These are phyloP conservation scores for Corinectria fuckeliana DNA, from an alignment of 2,329 filamentous ascomycete species.

Conservation along the genomic window DNA sequence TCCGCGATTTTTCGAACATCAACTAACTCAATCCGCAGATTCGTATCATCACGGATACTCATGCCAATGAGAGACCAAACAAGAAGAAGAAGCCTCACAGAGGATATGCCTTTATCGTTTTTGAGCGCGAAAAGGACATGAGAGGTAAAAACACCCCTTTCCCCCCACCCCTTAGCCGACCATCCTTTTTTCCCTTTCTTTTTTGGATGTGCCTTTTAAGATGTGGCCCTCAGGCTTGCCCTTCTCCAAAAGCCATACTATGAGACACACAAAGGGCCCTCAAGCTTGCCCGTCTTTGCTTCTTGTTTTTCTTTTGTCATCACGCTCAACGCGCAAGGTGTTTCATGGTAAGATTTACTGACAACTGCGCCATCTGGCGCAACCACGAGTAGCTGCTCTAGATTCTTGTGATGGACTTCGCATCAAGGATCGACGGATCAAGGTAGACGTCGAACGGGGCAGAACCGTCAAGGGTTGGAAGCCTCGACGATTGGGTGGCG, in stretches of 20 bases:
- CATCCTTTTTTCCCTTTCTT: slow-evolving; percentile 28
- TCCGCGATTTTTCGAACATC: neutral
- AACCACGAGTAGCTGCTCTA: slow-evolving; percentile 80
- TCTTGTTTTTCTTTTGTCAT: slow-evolving; percentile 36
- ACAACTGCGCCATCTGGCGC: slow-evolving; percentile 68
- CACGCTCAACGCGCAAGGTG: slow-evolving; percentile 32
- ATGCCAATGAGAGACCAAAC: slow-evolving; percentile 70
- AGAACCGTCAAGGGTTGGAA: slow-evolving; percentile 94
- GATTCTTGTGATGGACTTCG: slow-evolving; percentile 84
- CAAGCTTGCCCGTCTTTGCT: slow-evolving; percentile 62
- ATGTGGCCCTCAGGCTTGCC: slow-evolving; percentile 53
- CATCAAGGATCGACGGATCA: slow-evolving; percentile 89
- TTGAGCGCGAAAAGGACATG: slow-evolving; percentile 97
- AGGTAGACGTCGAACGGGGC: slow-evolving; percentile 95
- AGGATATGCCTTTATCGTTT: slow-evolving; percentile 97
- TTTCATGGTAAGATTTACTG: slow-evolving; percentile 69
- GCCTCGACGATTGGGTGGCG: slow-evolving; percentile 88
- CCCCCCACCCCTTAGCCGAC: slow-evolving; percentile 41
- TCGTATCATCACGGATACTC: slow-evolving; percentile 82
- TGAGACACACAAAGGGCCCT: slow-evolving; percentile 58
- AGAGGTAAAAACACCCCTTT: slow-evolving; percentile 76
- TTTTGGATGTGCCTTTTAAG: slow-evolving; percentile 40
- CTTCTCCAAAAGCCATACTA: slow-evolving; percentile 47
- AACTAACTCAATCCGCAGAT: slow-evolving; percentile 63
- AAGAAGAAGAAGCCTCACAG: slow-evolving; percentile 83